phyloP scores from a whole-genome alignment of 2,329 filamentous ascomycete species.

The Apiospora koreana region DNA sequence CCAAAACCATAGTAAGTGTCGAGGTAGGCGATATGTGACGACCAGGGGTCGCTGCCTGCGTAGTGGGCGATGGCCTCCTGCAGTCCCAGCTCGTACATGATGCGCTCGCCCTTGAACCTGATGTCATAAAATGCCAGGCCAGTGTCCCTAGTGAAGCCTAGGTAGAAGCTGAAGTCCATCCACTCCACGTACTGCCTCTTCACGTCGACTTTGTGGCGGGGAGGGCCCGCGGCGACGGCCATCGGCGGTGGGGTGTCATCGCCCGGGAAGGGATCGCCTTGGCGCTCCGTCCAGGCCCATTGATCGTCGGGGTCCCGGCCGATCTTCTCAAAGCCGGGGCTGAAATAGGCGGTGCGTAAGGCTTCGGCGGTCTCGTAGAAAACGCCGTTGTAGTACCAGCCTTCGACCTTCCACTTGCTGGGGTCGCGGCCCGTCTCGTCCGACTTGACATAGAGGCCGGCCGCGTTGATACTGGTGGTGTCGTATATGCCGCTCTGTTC shows the following conservation, averaged over 20 bases:
- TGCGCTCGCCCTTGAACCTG: constrained; percentile 38
- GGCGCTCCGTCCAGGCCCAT: constrained; percentile 37
- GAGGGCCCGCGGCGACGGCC: constrained; percentile 40
- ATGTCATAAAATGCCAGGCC: constrained; percentile 40
- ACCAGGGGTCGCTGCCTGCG: constrained; percentile 32
- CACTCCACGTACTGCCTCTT: constrained; percentile 38
- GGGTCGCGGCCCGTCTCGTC: constrained; percentile 54
- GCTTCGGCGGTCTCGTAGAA: constrained; percentile 51
- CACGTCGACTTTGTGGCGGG: constrained; percentile 36
- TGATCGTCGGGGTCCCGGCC: constrained; percentile 41
- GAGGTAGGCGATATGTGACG: constrained; percentile 27
- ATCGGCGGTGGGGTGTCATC: constrained; percentile 49
- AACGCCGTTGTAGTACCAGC: constrained; percentile 56
- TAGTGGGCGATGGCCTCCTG: constrained; percentile 26
- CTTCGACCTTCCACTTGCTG: constrained; percentile 49
- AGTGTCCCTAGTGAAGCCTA: constrained; percentile 34
- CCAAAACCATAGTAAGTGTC: constrained; percentile 36
- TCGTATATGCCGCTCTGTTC: constrained; percentile 40
- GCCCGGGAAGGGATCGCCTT: constrained; percentile 34
- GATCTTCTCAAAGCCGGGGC: constrained; percentile 41
- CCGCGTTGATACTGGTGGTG: constrained; percentile 45
- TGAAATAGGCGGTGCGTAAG: constrained; percentile 45
- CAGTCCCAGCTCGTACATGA: constrained; percentile 38
- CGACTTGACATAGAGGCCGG: constrained; percentile 34
- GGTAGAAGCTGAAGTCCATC: constrained; percentile 44